Conservation (phyloP, 2,329 filamentous ascomycete genomes). For the Didymella sp. region DNA sequence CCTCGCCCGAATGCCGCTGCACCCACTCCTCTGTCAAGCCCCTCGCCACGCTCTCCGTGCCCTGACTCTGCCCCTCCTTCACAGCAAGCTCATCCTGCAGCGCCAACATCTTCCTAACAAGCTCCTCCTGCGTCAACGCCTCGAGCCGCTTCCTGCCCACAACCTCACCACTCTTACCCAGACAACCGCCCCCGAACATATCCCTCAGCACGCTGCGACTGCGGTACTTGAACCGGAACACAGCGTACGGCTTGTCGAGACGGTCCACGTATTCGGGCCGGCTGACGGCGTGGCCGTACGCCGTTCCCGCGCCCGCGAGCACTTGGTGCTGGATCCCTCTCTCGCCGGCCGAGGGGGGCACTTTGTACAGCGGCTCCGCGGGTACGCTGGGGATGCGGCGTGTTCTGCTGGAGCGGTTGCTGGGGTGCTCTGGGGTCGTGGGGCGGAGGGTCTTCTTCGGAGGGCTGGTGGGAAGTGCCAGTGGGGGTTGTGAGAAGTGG, state of each 20-base stretch:
- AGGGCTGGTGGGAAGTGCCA: conserved; percentile 32
- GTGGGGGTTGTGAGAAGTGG: conserved; percentile 32
- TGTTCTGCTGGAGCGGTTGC: background rate
- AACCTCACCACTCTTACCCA: conserved; percentile 23
- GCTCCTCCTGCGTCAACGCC: background rate
- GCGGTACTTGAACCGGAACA: conserved; percentile 59
- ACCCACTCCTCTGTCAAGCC: conserved; percentile 33
- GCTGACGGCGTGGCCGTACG: conserved; percentile 49
- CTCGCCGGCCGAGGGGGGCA: background rate
- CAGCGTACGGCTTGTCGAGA: conserved; percentile 49
- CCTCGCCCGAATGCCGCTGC: conserved; percentile 22
- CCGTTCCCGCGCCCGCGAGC: conserved; percentile 8
- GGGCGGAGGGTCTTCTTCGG: background rate
- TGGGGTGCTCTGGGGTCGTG: background rate
- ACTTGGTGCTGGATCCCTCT: conserved; percentile 7
- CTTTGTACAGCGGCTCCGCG: background rate
- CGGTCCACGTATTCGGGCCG: conserved; percentile 53
- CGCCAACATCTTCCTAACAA: background rate
- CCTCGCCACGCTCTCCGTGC: conserved; percentile 11
- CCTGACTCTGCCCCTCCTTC: conserved; percentile 17
- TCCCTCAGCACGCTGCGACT: conserved; percentile 36
- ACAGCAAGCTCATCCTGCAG: conserved; percentile 35
- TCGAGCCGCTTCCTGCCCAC: conserved; percentile 19
- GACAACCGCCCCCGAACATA: conserved; percentile 23
- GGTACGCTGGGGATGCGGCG: background rate